A percentile compares a stretch with the other conserved stretches of the same genome.
These are phyloP conservation scores for Paraconiothyrium brasiliense DNA, from an alignment of 2,329 filamentous ascomycete genomes.

Conservation along the genomic window DNA sequence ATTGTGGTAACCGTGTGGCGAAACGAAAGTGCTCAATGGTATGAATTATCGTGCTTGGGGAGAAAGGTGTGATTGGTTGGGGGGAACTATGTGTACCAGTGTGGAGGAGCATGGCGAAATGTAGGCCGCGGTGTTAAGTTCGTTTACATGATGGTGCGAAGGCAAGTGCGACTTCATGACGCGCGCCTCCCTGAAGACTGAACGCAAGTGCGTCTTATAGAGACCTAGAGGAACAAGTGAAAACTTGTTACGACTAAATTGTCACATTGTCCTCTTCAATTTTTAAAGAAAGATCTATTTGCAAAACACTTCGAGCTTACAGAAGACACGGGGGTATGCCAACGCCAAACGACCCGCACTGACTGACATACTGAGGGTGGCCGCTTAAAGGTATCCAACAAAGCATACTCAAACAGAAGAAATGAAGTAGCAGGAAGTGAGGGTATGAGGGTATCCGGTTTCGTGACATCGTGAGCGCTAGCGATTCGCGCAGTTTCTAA, in stretches of 20 bases:
- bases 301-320: not conserved
- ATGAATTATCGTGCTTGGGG: no score
- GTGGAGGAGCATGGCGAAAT: no score
- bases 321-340: conserved; percentile 17
- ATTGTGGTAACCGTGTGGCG: no score
- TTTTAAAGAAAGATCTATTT: not conserved
- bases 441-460: conserved; percentile 18
- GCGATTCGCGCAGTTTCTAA: conserved; percentile 1
- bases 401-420: not conserved
- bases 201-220: no score
- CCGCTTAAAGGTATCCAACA: conserved; percentile 3
- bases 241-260: not conserved
- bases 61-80: no score
- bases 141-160: no score
- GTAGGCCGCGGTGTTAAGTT: no score
- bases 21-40: no score
- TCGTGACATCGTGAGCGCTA: conserved; percentile 23
- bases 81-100: no score
- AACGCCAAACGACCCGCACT: conserved; percentile 11
- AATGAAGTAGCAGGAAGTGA: conserved; percentile 14
- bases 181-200: no score
- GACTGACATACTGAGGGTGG: not conserved
- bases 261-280: not conserved
- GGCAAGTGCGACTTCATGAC: no score
- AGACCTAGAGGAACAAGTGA: no score